Conservation (phyloP, 1,284 basidiomycete genomes). For the Porogramme epimiltina region DNA sequence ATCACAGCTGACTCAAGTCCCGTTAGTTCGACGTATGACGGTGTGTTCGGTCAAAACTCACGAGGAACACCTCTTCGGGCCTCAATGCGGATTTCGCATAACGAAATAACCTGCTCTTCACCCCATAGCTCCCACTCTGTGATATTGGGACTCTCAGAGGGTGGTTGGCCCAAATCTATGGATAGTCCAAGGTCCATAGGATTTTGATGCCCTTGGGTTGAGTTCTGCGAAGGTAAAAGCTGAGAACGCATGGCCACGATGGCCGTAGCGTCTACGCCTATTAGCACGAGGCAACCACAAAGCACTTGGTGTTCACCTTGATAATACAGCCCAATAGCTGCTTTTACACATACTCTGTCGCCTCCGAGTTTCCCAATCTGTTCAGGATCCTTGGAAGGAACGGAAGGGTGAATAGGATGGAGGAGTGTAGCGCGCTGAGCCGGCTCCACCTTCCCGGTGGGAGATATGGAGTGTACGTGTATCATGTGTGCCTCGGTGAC, state of each 20-base stretch:
- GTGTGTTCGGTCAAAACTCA: slow-evolving; percentile 36
- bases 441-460: slow-evolving; percentile 19
- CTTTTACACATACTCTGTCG: slow-evolving; percentile 53
- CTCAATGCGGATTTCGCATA: slow-evolving; percentile 59
- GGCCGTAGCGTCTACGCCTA: slow-evolving; percentile 54
- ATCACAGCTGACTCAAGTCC: slow-evolving; percentile 36
- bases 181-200: slow-evolving; percentile 49
- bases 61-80: slow-evolving; percentile 34
- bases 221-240: slow-evolving; percentile 24
- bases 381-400: slow-evolving; percentile 30
- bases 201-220: slow-evolving; percentile 31
- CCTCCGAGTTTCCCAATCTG: slow-evolving; percentile 42
- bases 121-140: slow-evolving; percentile 63
- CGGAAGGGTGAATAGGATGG: slow-evolving; percentile 15
- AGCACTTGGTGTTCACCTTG: slow-evolving; percentile 45
- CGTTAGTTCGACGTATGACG: slow-evolving; percentile 1
- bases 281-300: background rate
- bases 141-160: slow-evolving; percentile 33
- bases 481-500: slow-evolving; percentile 35
- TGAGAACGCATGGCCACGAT: slow-evolving; percentile 64
- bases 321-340: slow-evolving; percentile 65
- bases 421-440: slow-evolving; percentile 26
- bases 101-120: slow-evolving; percentile 61
- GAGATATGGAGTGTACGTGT: slow-evolving; percentile 28
- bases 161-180: slow-evolving; percentile 37